phyloP scores from a whole-genome alignment of 139 green algal species.

The Pycnococcus provasolii region DNA sequence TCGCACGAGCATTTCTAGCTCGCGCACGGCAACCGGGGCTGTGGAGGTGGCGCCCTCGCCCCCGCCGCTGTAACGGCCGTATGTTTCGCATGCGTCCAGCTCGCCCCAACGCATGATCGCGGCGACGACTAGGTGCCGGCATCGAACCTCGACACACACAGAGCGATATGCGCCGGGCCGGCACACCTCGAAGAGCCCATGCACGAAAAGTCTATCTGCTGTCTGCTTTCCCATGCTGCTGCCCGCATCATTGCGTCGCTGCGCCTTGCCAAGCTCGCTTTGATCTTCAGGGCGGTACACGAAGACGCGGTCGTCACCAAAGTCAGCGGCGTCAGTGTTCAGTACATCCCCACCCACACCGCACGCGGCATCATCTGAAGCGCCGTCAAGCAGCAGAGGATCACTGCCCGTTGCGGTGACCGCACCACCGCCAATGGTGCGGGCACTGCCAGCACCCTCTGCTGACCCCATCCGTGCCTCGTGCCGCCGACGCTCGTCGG shows the following conservation, averaged over 20 bases:
- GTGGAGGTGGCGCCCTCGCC: not conserved
- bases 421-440: not conserved
- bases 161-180: conserved; percentile 66
- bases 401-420: not conserved
- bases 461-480: not conserved
- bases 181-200: conserved; percentile 35
- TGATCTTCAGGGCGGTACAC: not conserved
- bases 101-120: not conserved
- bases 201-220: not conserved
- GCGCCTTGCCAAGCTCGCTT: not conserved
- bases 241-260: not conserved
- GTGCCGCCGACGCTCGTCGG: conserved; percentile 28
- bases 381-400: too few species aligned
- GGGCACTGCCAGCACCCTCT: not conserved
- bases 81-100: not conserved
- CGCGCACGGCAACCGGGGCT: not conserved
- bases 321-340: too few species aligned
- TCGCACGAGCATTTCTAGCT: not conserved
- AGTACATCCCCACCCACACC: too few species aligned
- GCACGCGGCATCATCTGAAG: too few species aligned
- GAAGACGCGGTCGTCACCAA: too few species aligned
- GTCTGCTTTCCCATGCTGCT: not conserved
- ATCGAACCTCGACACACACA: conserved; percentile 68
- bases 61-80: not conserved
- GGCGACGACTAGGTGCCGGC: conserved; percentile 27